phyloP scores from a whole-genome alignment of 1,139 yeast genomes.

The Taphrina wiesneri region DNA sequence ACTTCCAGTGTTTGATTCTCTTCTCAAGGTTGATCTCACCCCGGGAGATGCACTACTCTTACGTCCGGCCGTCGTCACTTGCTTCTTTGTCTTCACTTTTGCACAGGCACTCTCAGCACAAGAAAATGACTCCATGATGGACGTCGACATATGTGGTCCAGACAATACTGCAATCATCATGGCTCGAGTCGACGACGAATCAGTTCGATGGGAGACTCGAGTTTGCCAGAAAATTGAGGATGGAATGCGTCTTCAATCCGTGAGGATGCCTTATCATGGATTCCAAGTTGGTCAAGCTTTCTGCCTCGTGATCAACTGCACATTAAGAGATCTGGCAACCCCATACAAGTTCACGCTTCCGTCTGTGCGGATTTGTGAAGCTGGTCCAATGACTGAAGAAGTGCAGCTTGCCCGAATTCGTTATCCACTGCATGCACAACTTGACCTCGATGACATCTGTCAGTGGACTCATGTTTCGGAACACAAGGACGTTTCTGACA shows the following conservation, averaged over 20 bases:
- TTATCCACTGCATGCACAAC: background rate
- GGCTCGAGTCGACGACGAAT: constrained; percentile 11
- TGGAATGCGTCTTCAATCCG: background rate
- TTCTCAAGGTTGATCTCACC: constrained; percentile 5
- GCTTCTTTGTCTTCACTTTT: constrained; percentile 9
- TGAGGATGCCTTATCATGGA: background rate
- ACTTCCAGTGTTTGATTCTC: background rate
- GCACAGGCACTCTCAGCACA: background rate
- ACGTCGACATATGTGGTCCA: background rate
- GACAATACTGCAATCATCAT: background rate
- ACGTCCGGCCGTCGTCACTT: background rate
- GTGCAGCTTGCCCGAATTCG: background rate
- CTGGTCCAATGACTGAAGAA: background rate
- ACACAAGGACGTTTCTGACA: constrained; percentile 1
- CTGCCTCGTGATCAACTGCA: constrained; percentile 9
- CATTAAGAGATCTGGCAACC: background rate
- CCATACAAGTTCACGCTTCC: background rate
- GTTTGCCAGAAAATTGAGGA: background rate
- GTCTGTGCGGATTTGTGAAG: background rate
- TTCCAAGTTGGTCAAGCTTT: constrained; percentile 8
- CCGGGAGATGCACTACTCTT: background rate
- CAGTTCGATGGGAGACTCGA: background rate
- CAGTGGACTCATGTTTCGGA: background rate
- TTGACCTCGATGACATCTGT: background rate
- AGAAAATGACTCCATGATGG: background rate